Evolutionary conservation across 1,284 basidiomycete species (phyloP).

Genomic region (Tylopilus sp.): DNA sequence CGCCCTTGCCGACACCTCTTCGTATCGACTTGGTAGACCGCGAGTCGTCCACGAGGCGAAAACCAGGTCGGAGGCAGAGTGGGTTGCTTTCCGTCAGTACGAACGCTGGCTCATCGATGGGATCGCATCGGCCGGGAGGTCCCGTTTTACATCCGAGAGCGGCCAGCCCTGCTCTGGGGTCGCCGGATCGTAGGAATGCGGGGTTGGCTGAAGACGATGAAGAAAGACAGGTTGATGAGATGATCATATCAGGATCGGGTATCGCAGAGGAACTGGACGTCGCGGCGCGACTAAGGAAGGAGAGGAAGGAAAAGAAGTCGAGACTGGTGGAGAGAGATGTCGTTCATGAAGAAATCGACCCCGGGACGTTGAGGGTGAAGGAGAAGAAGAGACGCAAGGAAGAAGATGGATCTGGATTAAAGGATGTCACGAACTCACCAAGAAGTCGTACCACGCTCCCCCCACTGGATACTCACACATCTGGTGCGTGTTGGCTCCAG

Average conservation of each 20-base stretch:
- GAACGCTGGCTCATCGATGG: slow-evolving; percentile 18
- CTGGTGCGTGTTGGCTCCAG: slow-evolving; percentile 28
- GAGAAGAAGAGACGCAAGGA: slow-evolving; percentile 42
- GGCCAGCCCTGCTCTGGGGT: slow-evolving; percentile 65
- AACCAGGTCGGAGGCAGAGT: slow-evolving; percentile 59
- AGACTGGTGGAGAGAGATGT: slow-evolving; percentile 34
- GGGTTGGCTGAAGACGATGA: slow-evolving; percentile 58
- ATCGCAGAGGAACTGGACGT: slow-evolving; percentile 19
- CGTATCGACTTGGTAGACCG: slow-evolving; percentile 34
- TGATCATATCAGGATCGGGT: slow-evolving; percentile 16
- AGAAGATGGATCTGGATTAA: slow-evolving; percentile 42
- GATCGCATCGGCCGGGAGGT: slow-evolving; percentile 30
- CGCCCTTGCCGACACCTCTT: slow-evolving; percentile 28
- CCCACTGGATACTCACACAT: slow-evolving; percentile 37
- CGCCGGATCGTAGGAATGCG: slow-evolving; percentile 51
- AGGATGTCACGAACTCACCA: slow-evolving; percentile 63
- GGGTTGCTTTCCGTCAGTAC: slow-evolving; percentile 49
- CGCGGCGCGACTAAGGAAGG: slow-evolving; percentile 32
- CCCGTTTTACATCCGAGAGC: slow-evolving; percentile 43
- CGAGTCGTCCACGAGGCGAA: slow-evolving; percentile 42
- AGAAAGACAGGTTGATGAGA: slow-evolving; percentile 37
- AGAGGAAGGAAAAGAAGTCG: slow-evolving; percentile 41
- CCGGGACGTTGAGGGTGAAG: slow-evolving; percentile 31
- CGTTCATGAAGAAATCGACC: slow-evolving; percentile 29
- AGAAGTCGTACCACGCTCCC: slow-evolving; percentile 36